Conservation (phyloP, 2,329 filamentous ascomycete species). For the Sporothrix variecibatus region DNA sequence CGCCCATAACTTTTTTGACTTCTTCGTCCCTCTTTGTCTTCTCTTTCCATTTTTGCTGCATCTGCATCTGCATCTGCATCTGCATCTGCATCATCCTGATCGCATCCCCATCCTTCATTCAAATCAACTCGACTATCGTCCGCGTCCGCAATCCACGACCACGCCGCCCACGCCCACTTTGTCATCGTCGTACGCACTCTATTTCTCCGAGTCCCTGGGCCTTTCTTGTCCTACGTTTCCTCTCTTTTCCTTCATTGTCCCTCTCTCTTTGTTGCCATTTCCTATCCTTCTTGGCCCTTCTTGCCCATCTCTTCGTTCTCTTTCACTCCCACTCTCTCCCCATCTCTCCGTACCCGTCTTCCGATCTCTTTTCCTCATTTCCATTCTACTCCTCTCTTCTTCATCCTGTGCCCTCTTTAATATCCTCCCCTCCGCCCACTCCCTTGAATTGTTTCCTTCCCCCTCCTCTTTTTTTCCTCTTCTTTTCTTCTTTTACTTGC, state of each 20-base stretch:
- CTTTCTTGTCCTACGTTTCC: constrained; percentile 8
- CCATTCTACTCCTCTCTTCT: neutral
- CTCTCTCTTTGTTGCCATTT: neutral
- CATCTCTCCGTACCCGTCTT: neutral
- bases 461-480: neutral
- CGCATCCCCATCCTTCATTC: neutral
- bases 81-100: neutral
- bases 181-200: constrained; percentile 10
- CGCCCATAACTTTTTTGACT: neutral
- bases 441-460: neutral
- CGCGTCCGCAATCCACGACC: neutral
- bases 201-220: constrained; percentile 11
- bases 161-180: neutral
- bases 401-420: neutral
- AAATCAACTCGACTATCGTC: neutral
- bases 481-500: neutral
- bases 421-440: constrained; percentile 1
- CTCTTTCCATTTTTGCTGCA: neutral
- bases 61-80: neutral
- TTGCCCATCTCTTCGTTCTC: neutral
- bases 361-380: neutral
- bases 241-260: neutral
- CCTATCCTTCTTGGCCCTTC: neutral
- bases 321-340: neutral
- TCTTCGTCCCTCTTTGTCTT: neutral